Percentiles rank a stretch among this genome's conserved stretches.
These are phyloP conservation scores for Nothophytophthora sp. DNA, from an alignment of 352 stramenopile species.

Conservation along the genomic window DNA sequence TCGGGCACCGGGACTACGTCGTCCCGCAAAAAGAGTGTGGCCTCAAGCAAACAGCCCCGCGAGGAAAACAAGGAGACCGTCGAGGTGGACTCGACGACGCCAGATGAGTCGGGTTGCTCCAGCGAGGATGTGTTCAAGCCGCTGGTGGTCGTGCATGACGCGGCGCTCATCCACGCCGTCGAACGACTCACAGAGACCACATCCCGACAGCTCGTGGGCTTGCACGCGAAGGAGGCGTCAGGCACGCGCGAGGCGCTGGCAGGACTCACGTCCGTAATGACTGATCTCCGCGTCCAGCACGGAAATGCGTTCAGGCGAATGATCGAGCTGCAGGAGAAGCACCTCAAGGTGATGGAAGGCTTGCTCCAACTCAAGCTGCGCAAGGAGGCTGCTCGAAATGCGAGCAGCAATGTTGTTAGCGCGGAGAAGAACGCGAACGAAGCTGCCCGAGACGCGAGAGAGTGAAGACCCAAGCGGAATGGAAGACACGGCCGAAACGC, in stretches of 20 bases:
- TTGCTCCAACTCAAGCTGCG: slow-evolving; percentile 58
- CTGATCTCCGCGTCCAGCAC: slow-evolving; percentile 55
- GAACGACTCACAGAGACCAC: slow-evolving; percentile 64
- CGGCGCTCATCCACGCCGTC: slow-evolving; percentile 56
- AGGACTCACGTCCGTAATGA: slow-evolving; percentile 49
- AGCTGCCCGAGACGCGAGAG: slow-evolving; percentile 1
- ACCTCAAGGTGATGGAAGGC: slow-evolving; percentile 63
- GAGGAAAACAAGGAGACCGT: slow-evolving; percentile 34
- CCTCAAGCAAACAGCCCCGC: not conserved
- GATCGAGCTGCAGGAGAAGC: slow-evolving; percentile 68
- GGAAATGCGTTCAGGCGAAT: slow-evolving; percentile 41
- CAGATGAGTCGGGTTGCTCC: slow-evolving; percentile 40
- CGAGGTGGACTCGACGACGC: slow-evolving; percentile 54
- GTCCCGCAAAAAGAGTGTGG: slow-evolving; percentile 15
- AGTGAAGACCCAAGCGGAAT: too few relatives aligned
- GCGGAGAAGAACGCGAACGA: slow-evolving; percentile 2
- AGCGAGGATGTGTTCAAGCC: slow-evolving; percentile 44
- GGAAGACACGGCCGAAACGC: too few relatives aligned
- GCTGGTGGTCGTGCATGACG: slow-evolving; percentile 55
- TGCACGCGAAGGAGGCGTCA: slow-evolving; percentile 32
- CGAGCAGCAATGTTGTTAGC: slow-evolving; percentile 8
- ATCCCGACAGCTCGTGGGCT: slow-evolving; percentile 48
- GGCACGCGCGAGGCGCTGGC: slow-evolving; percentile 26
- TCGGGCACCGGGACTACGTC: slow-evolving; percentile 5
- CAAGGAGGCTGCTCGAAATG: slow-evolving; percentile 24